Base-by-base conservation (phyloP, 169 alveolate genomes). In the Plasmodium reichenowi region DNA sequence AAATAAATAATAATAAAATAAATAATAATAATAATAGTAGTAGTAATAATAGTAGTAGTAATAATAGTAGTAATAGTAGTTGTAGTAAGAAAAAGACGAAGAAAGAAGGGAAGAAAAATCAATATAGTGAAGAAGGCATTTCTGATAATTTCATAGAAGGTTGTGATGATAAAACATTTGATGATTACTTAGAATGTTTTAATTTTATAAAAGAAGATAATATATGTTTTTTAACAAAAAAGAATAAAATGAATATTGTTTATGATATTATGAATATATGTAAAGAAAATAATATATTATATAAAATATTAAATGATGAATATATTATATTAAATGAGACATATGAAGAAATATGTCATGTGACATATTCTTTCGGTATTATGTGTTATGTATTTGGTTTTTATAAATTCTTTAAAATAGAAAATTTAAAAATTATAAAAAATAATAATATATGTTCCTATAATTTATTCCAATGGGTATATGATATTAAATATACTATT, bases 401-500 rank as follows among this genome's bases (percentile, higher is more conserved):
- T 52, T 71, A 78, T 20, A 15, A 72, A 17, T 78, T 78, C 26
- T 78, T 78, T 66, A 78, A 70, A 38, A 78, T 78, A 15, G 66
- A 48, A 45, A 78, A 64, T 64, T 22, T 78, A 3, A 78, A 47
- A 13, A 64, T 78, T 78, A 22, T 13, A 66, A 78, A 78, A 78
- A 66, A 58, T 47, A 60, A 78, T 22, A 78, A 78, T 29, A 38
- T 38, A 12, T 78, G 52, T 43, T 29, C 56, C 9, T 66, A 59
- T 64, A 70, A 70, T 58, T 78, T 78, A 17, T 78, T 78, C 58
- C 64, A 58, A 66, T 78, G 89, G 89, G 26, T 78, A 47, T 78
- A 64, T 45, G 29, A 50, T 43, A 58, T 78, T 7, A 78, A 78
- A 70, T 78, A 8, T 68, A 38, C 47, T 38, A 38, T 38, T 38